Conservation (phyloP, 106 monocot genomes). For the Dioscorea dumetorum region DNA sequence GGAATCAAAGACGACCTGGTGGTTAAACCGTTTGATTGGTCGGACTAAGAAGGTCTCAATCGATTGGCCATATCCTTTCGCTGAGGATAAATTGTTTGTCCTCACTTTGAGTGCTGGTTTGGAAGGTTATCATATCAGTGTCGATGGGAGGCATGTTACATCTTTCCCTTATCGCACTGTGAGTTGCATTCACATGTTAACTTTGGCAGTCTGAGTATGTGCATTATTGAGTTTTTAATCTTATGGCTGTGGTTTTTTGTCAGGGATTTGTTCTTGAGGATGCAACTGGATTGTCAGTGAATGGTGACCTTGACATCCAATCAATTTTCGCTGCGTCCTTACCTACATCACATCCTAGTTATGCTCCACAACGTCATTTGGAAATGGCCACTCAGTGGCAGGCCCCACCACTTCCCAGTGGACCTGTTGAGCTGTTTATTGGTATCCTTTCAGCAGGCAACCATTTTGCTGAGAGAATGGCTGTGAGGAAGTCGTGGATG, state of each 20-base stretch:
- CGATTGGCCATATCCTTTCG: conserved; percentile 94
- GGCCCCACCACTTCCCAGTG: conserved; percentile 64
- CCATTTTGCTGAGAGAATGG: conserved; percentile 98
- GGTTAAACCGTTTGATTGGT: conserved; percentile 76
- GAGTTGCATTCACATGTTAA: conserved; percentile 9
- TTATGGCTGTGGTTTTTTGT: not conserved
- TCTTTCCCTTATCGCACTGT: conserved; percentile 97
- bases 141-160: conserved; percentile 83
- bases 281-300: conserved; percentile 84
- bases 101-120: conserved; percentile 88
- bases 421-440: conserved; percentile 74
- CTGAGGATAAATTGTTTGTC: conserved; percentile 76
- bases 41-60: conserved; percentile 64
- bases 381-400: conserved; percentile 76
- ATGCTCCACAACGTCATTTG: conserved; percentile 65
- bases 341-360: conserved; percentile 85
- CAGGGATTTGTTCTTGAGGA: conserved; percentile 98
- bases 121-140: conserved; percentile 95
- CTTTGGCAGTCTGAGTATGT: not conserved
- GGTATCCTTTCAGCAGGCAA: conserved; percentile 98
- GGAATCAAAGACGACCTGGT: conserved; percentile 77
- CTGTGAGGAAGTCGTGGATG: conserved; percentile 99
- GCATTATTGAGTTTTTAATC: conserved; percentile 2
- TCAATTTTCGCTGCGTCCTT: conserved; percentile 80
- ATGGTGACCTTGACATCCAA: conserved; percentile 77